Evolutionary conservation across 306 rosid genomes (phyloP), one percentile per base, ranked within the genome.

Genomic region (Pterocarpus macrocarpus): DNA sequence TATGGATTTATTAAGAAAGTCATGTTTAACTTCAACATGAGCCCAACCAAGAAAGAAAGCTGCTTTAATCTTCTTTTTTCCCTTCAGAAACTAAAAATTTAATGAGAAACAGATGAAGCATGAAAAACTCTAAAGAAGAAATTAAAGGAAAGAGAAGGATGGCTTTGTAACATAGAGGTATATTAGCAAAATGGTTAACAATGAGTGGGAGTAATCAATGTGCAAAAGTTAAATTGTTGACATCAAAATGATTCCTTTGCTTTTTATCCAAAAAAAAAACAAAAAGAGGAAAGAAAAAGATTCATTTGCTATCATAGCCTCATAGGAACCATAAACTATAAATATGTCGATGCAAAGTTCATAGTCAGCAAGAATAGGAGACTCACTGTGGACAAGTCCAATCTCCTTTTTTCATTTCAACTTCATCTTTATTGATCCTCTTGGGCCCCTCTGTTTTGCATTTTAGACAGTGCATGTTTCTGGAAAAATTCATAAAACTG

Each of bases 331-430:
- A 30, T 36, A 71, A 71, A 73, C 43, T 66, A 78, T 43, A 80
- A 72, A 12, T 15, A 63, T 44, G 28, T 77, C 72, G 64, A 53
- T 72, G 43, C 53, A 52, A 62, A 12, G 76, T 65, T 36, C 4
- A 44, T 43, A 41, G 71, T 52, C 28, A 68, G 64, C 45, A 73
- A 59, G 77, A 53, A 63, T 55, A 78, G 79, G 57, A 69, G 65
- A 81, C 97, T 81, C 80, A 95, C 98, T 81, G 80, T 56, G 90
- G 83, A 68, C 99, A 96, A 69, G 79, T 82, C 99, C 99, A 96
- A 81, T 96, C 99, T 76, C 99, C 98, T 64, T 84, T 89, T 88
- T 93, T 92, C 91, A 71, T 90, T 85, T 86, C 89, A 77, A 86
- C 81, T 69, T 75, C 77, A 44, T 55, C 75, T 36, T 12, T 28